Conservation (phyloP, 768 basidiomycete genomes). For the Boletus speciosus region DNA sequence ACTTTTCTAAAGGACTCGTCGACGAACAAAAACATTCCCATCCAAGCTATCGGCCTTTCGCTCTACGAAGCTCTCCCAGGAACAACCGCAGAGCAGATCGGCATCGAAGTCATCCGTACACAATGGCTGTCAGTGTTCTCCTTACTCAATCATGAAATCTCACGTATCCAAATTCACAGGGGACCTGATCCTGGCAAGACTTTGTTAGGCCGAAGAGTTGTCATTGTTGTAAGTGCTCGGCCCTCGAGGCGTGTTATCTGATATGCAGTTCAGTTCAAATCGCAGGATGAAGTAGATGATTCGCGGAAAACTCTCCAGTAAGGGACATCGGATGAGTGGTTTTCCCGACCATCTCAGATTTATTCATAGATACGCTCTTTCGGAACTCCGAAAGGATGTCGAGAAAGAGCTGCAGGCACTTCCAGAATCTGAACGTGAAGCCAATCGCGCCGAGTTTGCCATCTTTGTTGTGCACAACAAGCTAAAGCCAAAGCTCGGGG, state of each 20-base stretch:
- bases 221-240: slow-evolving; percentile 68
- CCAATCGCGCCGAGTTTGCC: slow-evolving; percentile 75
- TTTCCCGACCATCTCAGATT: neutral
- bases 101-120: slow-evolving; percentile 84
- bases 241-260: slow-evolving; percentile 10
- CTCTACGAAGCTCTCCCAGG: slow-evolving; percentile 89
- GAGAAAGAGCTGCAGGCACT: slow-evolving; percentile 60
- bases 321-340: slow-evolving; percentile 24
- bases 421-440: slow-evolving; percentile 73
- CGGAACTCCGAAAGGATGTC: slow-evolving; percentile 88
- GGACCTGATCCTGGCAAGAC: slow-evolving; percentile 64
- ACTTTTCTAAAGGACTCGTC: slow-evolving; percentile 77
- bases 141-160: neutral
- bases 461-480: slow-evolving; percentile 97
- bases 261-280: slow-evolving; percentile 1
- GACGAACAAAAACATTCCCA: slow-evolving; percentile 77
- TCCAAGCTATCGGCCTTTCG: slow-evolving; percentile 94
- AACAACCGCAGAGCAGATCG: slow-evolving; percentile 67
- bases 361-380: slow-evolving; percentile 72
- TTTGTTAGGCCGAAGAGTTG: slow-evolving; percentile 73
- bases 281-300: slow-evolving; percentile 84
- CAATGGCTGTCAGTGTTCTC: slow-evolving; percentile 82
- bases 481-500: slow-evolving; percentile 77
- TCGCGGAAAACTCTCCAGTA: slow-evolving; percentile 86
- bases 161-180: slow-evolving; percentile 31